Conservation (phyloP, 495 filamentous ascomycete species). For the Corynascus novoguineensis region DNA sequence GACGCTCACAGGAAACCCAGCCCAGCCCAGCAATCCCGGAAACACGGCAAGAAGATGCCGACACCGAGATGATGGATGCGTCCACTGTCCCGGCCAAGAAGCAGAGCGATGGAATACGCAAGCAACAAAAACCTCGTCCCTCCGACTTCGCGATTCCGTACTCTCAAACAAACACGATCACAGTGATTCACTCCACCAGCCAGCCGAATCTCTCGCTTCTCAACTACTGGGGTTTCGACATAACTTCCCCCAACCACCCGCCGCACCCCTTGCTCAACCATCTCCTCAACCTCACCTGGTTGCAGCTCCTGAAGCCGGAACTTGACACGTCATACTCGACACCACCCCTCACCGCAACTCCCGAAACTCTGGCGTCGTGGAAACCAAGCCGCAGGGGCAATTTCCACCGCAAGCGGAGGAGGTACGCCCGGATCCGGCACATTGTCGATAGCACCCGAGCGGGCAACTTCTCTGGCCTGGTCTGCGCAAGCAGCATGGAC, state of each 20-base stretch:
- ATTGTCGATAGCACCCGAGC: constrained; percentile 67
- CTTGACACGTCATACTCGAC: constrained; percentile 62
- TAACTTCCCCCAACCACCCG: constrained; percentile 54
- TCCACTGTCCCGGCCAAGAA: constrained; percentile 4
- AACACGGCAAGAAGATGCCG: constrained; percentile 2
- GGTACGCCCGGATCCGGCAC: constrained; percentile 62
- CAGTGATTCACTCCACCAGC: constrained; percentile 76
- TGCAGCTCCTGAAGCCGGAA: constrained; percentile 74
- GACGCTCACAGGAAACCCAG: background rate
- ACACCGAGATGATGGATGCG: constrained; percentile 21
- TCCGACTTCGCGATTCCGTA: constrained; percentile 39
- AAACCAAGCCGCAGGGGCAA: constrained; percentile 73
- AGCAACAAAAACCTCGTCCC: constrained; percentile 25
- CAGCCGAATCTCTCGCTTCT: constrained; percentile 85
- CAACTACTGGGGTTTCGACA: constrained; percentile 80
- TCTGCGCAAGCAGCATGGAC: constrained; percentile 76
- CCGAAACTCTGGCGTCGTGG: constrained; percentile 52
- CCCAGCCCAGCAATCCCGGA: background rate
- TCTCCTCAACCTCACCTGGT: constrained; percentile 79
- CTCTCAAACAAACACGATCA: constrained; percentile 73
- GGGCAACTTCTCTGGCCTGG: constrained; percentile 76
- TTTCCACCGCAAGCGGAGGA: constrained; percentile 78
- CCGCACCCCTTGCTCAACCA: constrained; percentile 74
- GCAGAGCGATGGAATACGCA: constrained; percentile 19
- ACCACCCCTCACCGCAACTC: constrained; percentile 49